A percentile compares a stretch with the other conserved stretches of the same genome.
Conservation (phyloP, 164 flowering plant genomes). For the Kingdonia uniflora region DNA sequence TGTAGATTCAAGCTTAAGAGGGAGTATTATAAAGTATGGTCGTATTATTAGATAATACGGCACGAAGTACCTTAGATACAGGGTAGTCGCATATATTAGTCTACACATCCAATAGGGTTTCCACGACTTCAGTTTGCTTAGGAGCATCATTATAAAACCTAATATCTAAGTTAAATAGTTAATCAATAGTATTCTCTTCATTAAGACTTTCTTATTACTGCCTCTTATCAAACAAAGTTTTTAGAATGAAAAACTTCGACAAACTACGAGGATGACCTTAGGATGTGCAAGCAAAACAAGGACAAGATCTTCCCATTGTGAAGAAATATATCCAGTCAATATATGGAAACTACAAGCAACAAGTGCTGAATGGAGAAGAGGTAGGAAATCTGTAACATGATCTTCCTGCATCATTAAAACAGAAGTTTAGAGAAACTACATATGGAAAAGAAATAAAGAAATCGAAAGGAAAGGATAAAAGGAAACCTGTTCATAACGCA, state of each 20-base stretch:
- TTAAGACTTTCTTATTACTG: too few species aligned
- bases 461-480: conserved; percentile 2
- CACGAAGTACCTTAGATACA: too few species aligned
- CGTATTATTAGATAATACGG: too few species aligned
- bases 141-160: too few species aligned
- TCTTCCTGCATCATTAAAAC: conserved; percentile 36
- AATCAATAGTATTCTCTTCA: too few species aligned
- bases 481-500: conserved; percentile 53
- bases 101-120: too few species aligned
- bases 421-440: conserved; percentile 3
- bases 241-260: neutral
- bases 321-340: conserved; percentile 58
- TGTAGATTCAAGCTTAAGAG: too few species aligned
- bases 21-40: too few species aligned
- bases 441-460: conserved; percentile 3
- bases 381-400: conserved; percentile 22
- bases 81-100: too few species aligned
- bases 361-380: conserved; percentile 62
- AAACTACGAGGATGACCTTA: conserved; percentile 40
- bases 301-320: conserved; percentile 82
- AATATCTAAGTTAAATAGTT: too few species aligned
- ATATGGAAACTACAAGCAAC: conserved; percentile 72
- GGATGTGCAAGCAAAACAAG: conserved; percentile 73
- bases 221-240: too few species aligned
- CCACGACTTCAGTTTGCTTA: too few species aligned